phyloP scores from a whole-genome alignment of 2,329 filamentous ascomycete species.

The Elsinoe fawcettii region DNA sequence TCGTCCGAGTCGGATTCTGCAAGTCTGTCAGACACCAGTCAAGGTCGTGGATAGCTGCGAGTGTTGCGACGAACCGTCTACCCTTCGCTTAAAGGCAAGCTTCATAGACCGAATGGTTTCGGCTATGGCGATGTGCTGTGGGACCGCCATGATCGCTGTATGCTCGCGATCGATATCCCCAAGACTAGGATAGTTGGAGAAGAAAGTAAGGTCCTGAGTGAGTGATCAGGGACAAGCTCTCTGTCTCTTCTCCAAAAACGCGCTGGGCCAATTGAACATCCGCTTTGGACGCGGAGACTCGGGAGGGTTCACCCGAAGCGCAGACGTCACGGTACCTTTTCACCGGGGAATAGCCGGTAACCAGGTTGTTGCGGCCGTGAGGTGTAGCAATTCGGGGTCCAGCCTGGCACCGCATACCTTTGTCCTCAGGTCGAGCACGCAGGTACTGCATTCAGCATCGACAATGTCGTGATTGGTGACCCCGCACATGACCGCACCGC shows the following conservation, averaged over 20 bases:
- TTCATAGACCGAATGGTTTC: slow-evolving; percentile 63
- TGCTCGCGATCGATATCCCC: not conserved
- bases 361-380: too few relatives aligned
- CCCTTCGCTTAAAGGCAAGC: slow-evolving; percentile 57
- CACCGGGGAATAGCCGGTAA: not conserved
- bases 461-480: not conserved
- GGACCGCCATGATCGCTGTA: slow-evolving; percentile 37
- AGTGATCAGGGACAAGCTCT: slow-evolving; percentile 5
- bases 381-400: too few relatives aligned
- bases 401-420: too few relatives aligned
- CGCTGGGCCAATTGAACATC: slow-evolving; percentile 6
- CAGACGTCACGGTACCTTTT: not conserved
- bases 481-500: too few relatives aligned
- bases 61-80: slow-evolving; percentile 45
- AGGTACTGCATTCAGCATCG: not conserved
- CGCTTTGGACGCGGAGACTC: not conserved
- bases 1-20: slow-evolving; percentile 73
- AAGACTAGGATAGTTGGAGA: not conserved
- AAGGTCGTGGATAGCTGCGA: not conserved
- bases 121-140: slow-evolving; percentile 51
- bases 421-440: too few relatives aligned
- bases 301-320: not conserved
- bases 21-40: slow-evolving; percentile 13
- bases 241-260: slow-evolving; percentile 2
- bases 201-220: not conserved